Evolutionary conservation across 441 rosid species (phyloP).

Genomic region (Erodium trifolium): DNA sequence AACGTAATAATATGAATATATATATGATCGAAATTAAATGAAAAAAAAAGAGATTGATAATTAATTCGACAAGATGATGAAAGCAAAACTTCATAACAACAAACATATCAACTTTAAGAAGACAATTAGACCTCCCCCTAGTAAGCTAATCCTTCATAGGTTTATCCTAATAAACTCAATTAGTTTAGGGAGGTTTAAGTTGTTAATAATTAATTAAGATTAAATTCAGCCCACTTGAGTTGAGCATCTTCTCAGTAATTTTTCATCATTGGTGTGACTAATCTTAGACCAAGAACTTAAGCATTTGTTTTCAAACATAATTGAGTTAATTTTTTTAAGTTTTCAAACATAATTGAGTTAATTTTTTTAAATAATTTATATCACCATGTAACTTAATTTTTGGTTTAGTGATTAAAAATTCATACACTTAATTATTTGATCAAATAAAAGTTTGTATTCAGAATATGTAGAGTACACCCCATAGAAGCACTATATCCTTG

Average conservation of each 20-base stretch:
- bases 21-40: not conserved
- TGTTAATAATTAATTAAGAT: not conserved
- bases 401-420: no score
- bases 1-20: not conserved
- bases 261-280: no score
- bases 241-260: no score
- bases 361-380: no score
- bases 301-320: no score
- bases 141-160: not conserved
- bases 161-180: not conserved
- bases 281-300: no score
- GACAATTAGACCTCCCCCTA: not conserved
- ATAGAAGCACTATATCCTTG: conserved; percentile 29
- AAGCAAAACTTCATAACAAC: not conserved
- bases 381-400: no score
- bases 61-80: not conserved
- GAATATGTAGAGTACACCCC: conserved; percentile 9
- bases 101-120: no score
- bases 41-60: no score
- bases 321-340: no score
- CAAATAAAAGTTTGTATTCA: not conserved
- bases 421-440: no score
- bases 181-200: not conserved
- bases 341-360: no score
- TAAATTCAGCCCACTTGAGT: not conserved